Conservation (phyloP, 768 basidiomycete genomes). For the Megacollybia marginata region DNA sequence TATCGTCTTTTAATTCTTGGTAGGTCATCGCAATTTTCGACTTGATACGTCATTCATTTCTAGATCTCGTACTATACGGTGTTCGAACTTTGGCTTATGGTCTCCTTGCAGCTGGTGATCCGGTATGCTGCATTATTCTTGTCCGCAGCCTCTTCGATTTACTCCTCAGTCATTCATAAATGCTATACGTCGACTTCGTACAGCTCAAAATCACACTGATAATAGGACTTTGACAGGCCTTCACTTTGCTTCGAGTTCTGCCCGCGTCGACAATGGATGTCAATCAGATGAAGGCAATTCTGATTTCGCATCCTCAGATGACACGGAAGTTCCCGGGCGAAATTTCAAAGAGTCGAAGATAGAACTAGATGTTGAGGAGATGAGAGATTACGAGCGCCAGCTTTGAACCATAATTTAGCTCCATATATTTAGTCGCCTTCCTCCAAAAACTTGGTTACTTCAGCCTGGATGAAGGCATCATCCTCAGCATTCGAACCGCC, state of each 20-base stretch:
- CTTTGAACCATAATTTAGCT: no score
- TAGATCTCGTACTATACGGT: constrained; percentile 13
- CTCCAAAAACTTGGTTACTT: background rate
- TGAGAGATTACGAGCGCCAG: no score
- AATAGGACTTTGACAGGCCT: no score
- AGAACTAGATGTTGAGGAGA: no score
- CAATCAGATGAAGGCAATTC: no score
- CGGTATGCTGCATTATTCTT: constrained; percentile 2
- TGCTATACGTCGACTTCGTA: constrained; percentile 4
- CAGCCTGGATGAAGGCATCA: background rate
- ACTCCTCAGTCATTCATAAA: constrained; percentile 5
- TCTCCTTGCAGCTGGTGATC: constrained; percentile 10
- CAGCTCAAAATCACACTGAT: background rate
- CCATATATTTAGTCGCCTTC: background rate
- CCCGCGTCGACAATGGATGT: no score
- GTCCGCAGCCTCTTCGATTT: background rate
- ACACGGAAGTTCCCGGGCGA: no score
- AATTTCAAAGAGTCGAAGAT: no score
- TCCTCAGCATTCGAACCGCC: background rate
- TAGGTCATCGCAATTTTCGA: background rate
- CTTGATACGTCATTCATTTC: background rate
- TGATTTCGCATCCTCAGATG: no score
- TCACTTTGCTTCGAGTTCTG: no score
- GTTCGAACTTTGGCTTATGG: constrained; percentile 10
- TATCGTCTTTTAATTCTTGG: constrained; percentile 12